Evolutionary conservation across 2,329 filamentous ascomycete species (phyloP).

Genomic region (Diaporthe ampelina): DNA sequence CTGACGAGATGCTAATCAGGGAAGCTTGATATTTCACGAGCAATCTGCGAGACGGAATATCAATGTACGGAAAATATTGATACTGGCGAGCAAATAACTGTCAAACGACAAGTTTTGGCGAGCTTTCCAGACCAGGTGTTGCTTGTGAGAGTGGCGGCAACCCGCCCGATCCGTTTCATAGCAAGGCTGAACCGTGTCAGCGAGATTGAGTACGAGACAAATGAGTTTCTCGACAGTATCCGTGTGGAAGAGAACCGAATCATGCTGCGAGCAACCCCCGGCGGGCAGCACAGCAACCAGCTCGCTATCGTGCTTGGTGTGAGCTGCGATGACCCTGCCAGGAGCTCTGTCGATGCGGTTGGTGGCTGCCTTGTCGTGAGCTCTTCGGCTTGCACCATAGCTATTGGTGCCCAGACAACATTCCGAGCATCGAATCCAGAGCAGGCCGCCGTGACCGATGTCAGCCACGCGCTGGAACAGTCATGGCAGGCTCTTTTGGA

Average conservation of each 20-base stretch:
- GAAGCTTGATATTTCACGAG: conserved; percentile 42
- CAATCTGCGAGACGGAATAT: conserved; percentile 38
- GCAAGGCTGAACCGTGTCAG: conserved; percentile 55
- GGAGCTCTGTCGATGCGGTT: conserved; percentile 48
- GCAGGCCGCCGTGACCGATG: conserved; percentile 46
- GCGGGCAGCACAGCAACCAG: conserved; percentile 51
- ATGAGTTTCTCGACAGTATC: conserved; percentile 58
- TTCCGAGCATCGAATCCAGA: conserved; percentile 52
- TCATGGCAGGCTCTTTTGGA: conserved; percentile 43
- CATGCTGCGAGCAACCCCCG: conserved; percentile 54
- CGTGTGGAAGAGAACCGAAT: conserved; percentile 47
- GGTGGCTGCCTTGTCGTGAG: conserved; percentile 55
- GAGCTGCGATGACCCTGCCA: conserved; percentile 44
- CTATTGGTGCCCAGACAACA: conserved; percentile 56
- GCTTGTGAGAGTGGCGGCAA: conserved; percentile 42
- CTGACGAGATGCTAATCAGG: background rate
- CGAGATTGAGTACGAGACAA: conserved; percentile 58
- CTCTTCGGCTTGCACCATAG: conserved; percentile 52
- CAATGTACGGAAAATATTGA: background rate
- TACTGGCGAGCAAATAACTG: conserved; percentile 7
- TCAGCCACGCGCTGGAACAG: conserved; percentile 43
- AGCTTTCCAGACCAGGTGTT: conserved; percentile 43
- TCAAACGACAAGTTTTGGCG: conserved; percentile 43
- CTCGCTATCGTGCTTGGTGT: conserved; percentile 51
- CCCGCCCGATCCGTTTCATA: conserved; percentile 42